Evolutionary conservation across 2,329 filamentous ascomycete genomes (phyloP).

Genomic region (Gnomoniopsis sp.): DNA sequence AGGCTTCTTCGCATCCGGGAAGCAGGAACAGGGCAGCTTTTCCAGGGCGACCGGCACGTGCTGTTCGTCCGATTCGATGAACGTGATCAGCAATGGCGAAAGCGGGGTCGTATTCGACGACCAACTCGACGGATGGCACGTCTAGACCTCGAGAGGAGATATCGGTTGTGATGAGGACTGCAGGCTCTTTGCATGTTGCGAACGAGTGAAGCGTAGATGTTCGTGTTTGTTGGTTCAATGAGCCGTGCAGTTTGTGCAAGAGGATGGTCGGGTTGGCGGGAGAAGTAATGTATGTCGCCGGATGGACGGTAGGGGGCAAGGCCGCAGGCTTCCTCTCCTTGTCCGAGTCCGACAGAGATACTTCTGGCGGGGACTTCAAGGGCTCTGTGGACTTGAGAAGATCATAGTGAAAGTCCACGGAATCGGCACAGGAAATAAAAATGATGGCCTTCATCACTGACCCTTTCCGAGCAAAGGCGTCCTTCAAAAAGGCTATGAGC

Average conservation of each 20-base stretch:
- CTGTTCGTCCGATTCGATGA: conserved; percentile 91
- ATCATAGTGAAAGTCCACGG: conserved; percentile 94
- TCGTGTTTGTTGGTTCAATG: conserved; percentile 80
- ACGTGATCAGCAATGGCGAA: conserved; percentile 92
- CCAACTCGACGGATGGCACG: conserved; percentile 89
- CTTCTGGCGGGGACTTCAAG: conserved; percentile 29
- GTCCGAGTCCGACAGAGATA: conserved; percentile 15
- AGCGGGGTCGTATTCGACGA: conserved; percentile 93
- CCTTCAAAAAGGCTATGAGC: conserved; percentile 77
- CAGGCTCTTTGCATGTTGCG: conserved; percentile 67
- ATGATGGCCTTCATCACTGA: conserved; percentile 96
- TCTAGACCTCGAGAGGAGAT: conserved; percentile 94
- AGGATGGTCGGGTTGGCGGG: conserved; percentile 70
- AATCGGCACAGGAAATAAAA: conserved; percentile 95
- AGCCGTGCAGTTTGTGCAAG: conserved; percentile 86
- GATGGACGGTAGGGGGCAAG: conserved; percentile 49
- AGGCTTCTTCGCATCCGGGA: conserved; percentile 88
- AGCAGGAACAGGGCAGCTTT: conserved; percentile 86
- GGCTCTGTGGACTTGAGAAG: conserved; percentile 54
- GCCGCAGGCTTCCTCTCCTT: conserved; percentile 30
- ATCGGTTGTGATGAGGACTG: conserved; percentile 88
- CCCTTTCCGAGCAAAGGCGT: conserved; percentile 81
- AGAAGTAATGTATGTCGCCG: conserved; percentile 69
- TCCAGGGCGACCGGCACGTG: conserved; percentile 84
- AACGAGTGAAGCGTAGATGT: conserved; percentile 84